Base-by-base conservation (phyloP, 1,139 yeast species). In the Candida sojae region DNA sequence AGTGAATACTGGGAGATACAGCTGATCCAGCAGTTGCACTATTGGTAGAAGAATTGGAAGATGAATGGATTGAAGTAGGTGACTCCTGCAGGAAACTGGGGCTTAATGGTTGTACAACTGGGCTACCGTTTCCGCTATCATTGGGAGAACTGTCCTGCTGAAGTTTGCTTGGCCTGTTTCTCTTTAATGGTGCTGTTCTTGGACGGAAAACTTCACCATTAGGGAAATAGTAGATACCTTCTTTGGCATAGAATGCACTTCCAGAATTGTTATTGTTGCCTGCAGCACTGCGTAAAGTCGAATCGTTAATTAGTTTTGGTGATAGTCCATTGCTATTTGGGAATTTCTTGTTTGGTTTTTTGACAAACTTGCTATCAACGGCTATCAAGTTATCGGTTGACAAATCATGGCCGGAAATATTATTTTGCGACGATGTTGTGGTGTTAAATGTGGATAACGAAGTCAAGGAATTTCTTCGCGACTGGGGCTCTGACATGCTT, bases 181-280 rank as follows among this genome's bases (percentile, higher is more conserved):
- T 64, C 44, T 63, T 67, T 10, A 67, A 52, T 0, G 79, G 77
- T 12, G 70, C 63, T 41, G 60, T 59, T 40, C 83, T 58, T 1
- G 84, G 83, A 32, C 79, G 63, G 57, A 79, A 80, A 4, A 79
- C 70, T 57, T 79, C 84, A 44, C 84, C 84, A 57, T 80, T 79
- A 10, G 84, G 83, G 56, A 79, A 80, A 53, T 67, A 72, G 56
- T 71, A 78, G 45, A 47, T 48, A 13, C 51, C 54, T 42, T 45
- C 54, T 34, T 47, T 50, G 2, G 54, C 39, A 33, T 47, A 48
- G 36, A 39, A 50, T 6, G 46, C 39, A 28, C 41, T 33, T 13
- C 49, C 46, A 6, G 35, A 28, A 36, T 29, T 40, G 34, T 21
- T 44, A 31, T 17, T 34, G 26, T 26, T 33, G 11, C 32, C 28